Evolutionary conservation across 768 basidiomycete species (phyloP), one percentile per base, ranked within the genome.

Genomic region (Gelatoporia subvermispora): DNA sequence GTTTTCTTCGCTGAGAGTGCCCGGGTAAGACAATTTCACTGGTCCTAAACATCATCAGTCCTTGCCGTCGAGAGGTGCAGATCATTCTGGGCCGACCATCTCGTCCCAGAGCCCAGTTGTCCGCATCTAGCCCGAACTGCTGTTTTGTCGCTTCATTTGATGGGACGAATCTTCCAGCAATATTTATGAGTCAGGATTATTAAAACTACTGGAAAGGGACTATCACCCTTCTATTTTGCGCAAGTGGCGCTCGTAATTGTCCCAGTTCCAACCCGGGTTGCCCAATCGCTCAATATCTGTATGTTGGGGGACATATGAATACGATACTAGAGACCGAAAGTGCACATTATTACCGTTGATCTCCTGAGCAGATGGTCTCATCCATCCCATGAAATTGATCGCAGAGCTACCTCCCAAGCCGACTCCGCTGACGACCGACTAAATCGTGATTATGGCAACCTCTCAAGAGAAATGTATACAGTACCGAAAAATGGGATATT

Each of bases 11-110:
- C 52, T 43, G 24, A 60, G 51, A 2, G 45, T 55, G 2, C 16
- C 38, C 11, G 59, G 59, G 38, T 48, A 60, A 1, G 56, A 31
- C n/a, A 56, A 45, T 10, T 18, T 28, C 3, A 60, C 51, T 7
- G 59, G 59, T 1, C 58, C 58, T 59, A 35, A 34, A 15, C 25
- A 42, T 7, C 17, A 13, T 9, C 20, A n/a, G n/a, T n/a, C n/a
- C n/a, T n/a, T n/a, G n/a, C n/a, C n/a, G n/a, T n/a, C n/a, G n/a
- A n/a, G n/a, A n/a, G n/a, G n/a, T n/a, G n/a, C n/a, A n/a, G n/a
- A n/a, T n/a, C n/a, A n/a, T n/a, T n/a, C n/a, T n/a, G n/a, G n/a
- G n/a, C n/a, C n/a, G n/a, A n/a, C n/a, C n/a, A n/a, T n/a, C n/a
- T n/a, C n/a, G n/a, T n/a, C n/a, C n/a, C n/a, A n/a, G n/a, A n/a